phyloP scores from a whole-genome alignment of 306 rosid species.

The Prosopis cineraria region DNA sequence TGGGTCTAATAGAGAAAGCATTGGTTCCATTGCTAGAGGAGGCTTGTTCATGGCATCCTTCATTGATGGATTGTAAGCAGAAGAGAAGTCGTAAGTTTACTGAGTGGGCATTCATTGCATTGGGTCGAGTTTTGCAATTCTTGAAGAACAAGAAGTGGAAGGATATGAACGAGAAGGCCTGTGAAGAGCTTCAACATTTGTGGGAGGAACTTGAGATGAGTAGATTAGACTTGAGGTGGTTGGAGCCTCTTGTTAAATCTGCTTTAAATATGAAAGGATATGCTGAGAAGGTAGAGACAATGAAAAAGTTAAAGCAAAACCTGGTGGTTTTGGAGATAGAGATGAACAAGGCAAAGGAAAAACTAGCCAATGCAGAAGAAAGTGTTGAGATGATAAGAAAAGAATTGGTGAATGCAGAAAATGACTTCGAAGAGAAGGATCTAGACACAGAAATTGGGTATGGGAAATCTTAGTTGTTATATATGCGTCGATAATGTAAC shows the following conservation, averaged over 20 bases:
- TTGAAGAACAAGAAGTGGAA: neutral
- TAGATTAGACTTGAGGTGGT: too few relatives aligned
- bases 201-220: too few relatives aligned
- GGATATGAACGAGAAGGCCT: neutral
- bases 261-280: too few relatives aligned
- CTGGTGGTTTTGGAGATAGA: neutral
- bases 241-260: too few relatives aligned
- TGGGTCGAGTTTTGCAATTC: neutral
- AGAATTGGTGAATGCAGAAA: neutral
- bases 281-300: too few relatives aligned
- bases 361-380: neutral
- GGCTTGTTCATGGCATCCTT: too few relatives aligned
- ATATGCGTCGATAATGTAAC: neutral
- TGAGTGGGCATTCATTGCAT: neutral
- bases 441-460: neutral
- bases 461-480: neutral
- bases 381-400: neutral
- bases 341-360: neutral
- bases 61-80: too few relatives aligned
- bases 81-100: neutral
- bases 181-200: too few relatives aligned
- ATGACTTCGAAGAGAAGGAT: neutral
- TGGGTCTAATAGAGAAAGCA: too few relatives aligned
- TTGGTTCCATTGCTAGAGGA: too few relatives aligned
- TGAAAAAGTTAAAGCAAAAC: neutral